Conservation (phyloP, 371 early-diverging fungal genomes). For the Mortierella sp. region DNA sequence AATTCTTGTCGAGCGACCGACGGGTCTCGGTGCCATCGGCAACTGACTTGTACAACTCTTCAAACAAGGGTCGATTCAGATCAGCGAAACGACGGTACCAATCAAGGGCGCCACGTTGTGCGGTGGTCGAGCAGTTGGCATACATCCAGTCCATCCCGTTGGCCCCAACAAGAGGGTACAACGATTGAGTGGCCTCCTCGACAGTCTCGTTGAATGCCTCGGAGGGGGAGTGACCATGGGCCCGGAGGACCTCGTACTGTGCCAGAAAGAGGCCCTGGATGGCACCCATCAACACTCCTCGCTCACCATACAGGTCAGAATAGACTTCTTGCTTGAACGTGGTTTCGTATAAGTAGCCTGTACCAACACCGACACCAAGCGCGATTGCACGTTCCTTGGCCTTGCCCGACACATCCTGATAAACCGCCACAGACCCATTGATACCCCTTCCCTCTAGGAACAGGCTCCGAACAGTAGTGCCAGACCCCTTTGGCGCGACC, state of each 20-base stretch:
- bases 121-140: conserved; percentile 97
- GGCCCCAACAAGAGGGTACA: conserved; percentile 96
- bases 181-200: conserved; percentile 98
- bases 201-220: conserved; percentile 99
- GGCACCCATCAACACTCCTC: conserved; percentile 98
- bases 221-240: conserved; percentile 96
- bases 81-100: conserved; percentile 97
- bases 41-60: conserved; percentile 91
- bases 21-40: conserved; percentile 93
- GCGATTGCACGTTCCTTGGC: conserved; percentile 95
- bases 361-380: conserved; percentile 96
- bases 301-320: conserved; percentile 98
- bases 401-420: conserved; percentile 93
- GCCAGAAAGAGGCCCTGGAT: conserved; percentile 98
- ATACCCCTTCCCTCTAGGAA: conserved; percentile 98
- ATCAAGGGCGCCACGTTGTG: conserved; percentile 97
- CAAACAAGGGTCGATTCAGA: conserved; percentile 95
- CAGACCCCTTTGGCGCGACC: conserved; percentile 97
- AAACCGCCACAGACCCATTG: conserved; percentile 97
- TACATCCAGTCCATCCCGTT: conserved; percentile 98
- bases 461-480: conserved; percentile 95
- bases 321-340: conserved; percentile 97
- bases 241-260: conserved; percentile 97
- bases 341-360: conserved; percentile 98
- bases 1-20: conserved; percentile 92